Conservation (phyloP, 176 grass and related monocot species). For the Oryza glumipatula region DNA sequence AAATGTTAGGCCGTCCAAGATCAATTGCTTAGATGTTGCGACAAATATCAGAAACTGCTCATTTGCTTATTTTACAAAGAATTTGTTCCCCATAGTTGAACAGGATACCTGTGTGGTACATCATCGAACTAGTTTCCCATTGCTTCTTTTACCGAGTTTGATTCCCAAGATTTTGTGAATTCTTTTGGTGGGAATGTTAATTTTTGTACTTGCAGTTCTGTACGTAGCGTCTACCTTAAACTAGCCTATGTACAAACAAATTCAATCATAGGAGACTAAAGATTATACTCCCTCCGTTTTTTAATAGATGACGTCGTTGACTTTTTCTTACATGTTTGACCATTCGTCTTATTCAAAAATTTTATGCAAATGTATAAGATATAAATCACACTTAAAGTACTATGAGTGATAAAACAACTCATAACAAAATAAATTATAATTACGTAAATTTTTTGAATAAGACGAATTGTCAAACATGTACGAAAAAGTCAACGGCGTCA, state of each 20-base stretch:
- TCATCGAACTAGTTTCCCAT: not conserved
- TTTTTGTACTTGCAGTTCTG: not conserved
- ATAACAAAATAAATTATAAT: too few species aligned
- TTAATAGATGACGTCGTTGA: too few species aligned
- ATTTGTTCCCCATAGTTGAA: not conserved
- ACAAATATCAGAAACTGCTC: not conserved
- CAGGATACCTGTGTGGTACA: not conserved
- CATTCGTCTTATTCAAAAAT: too few species aligned
- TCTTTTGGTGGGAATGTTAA: not conserved
- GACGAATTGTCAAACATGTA: too few species aligned
- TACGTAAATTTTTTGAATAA: too few species aligned
- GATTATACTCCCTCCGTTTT: too few species aligned
- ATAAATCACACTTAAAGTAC: too few species aligned
- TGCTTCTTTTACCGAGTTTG: not conserved
- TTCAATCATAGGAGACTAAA: too few species aligned
- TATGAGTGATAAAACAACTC: too few species aligned
- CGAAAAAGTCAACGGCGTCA: too few species aligned
- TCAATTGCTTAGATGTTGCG: not conserved
- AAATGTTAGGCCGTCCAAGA: slow-evolving; percentile 49
- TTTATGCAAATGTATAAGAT: too few species aligned
- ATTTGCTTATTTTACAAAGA: not conserved
- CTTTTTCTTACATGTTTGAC: too few species aligned
- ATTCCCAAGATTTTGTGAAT: not conserved
- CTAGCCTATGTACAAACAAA: not conserved
- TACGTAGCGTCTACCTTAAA: not conserved